A percentile compares a stretch with the other conserved stretches of the same genome.
These are phyloP conservation scores for Lyophyllum shimeji DNA, from an alignment of 768 basidiomycete species.

Conservation along the genomic window DNA sequence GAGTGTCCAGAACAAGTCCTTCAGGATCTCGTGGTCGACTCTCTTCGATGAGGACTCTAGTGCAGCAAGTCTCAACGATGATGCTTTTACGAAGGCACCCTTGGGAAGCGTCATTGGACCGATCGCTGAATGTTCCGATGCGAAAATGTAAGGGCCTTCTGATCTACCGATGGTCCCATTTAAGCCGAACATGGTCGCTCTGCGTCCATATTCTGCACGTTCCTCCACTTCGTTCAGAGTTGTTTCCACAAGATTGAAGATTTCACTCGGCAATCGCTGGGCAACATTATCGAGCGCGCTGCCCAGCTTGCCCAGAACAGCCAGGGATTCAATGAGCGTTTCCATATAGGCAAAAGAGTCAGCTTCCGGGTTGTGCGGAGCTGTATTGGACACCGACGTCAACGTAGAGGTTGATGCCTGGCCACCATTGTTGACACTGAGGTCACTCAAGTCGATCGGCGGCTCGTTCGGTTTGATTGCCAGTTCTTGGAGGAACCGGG, in stretches of 20 bases:
- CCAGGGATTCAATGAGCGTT: conserved; percentile 87
- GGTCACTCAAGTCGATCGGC: conserved; percentile 62
- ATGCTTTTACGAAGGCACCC: conserved; percentile 41
- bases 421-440: conserved; percentile 25
- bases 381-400: conserved; percentile 16
- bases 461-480: conserved; percentile 75
- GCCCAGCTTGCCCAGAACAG: conserved; percentile 86
- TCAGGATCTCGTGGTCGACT: conserved; percentile 80
- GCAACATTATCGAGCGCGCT: conserved; percentile 78
- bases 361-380: conserved; percentile 71
- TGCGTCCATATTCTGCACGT: conserved; percentile 75
- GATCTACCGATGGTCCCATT: conserved; percentile 37
- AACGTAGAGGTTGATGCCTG: conserved; percentile 16
- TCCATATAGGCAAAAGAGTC: conserved; percentile 96
- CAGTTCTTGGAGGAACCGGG: conserved; percentile 63
- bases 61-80: conserved; percentile 64
- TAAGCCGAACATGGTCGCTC: conserved; percentile 38
- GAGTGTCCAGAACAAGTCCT: conserved; percentile 95
- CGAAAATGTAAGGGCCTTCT: conserved; percentile 56
- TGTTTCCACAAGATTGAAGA: conserved; percentile 80
- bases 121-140: conserved; percentile 25
- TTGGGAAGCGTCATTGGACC: conserved; percentile 24
- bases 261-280: conserved; percentile 81
- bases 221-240: conserved; percentile 93
- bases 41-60: conserved; percentile 73